Conservation (phyloP, 2,329 filamentous ascomycete species). For the Verticillium klebahnii region DNA sequence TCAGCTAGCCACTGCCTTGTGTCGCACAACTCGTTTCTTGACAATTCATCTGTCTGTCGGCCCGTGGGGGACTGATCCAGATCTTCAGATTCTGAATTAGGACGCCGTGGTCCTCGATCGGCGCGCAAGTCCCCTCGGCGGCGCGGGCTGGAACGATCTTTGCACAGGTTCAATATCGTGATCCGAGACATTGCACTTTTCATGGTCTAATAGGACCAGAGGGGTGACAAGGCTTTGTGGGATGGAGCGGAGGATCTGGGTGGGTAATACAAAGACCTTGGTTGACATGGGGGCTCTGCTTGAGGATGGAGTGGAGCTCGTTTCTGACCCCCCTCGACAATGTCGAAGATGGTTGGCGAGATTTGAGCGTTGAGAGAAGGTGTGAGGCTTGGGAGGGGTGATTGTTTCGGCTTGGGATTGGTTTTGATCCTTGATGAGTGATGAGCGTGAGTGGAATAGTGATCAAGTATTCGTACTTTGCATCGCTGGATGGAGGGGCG, state of each 20-base stretch:
- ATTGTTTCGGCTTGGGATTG: slow-evolving; percentile 12
- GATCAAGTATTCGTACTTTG: slow-evolving; percentile 5
- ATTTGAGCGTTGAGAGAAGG: slow-evolving; percentile 2
- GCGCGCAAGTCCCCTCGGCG: neutral
- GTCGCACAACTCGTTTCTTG: neutral
- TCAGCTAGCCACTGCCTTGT: neutral
- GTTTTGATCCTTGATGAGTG: slow-evolving; percentile 10
- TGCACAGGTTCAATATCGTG: slow-evolving; percentile 2
- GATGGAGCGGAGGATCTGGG: neutral
- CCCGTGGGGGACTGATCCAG: neutral
- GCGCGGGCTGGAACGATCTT: neutral
- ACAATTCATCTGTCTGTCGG: neutral
- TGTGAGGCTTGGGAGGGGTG: neutral
- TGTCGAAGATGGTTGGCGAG: slow-evolving; percentile 9
- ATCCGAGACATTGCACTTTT: slow-evolving; percentile 11
- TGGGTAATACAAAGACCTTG: neutral
- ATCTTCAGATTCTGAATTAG: neutral
- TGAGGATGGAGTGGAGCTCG: neutral
- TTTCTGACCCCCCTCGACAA: neutral
- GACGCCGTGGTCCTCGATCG: neutral
- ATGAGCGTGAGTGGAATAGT: slow-evolving; percentile 6
- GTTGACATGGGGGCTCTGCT: neutral
- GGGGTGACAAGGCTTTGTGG: neutral
- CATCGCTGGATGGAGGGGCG: slow-evolving; percentile 7
- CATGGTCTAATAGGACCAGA: neutral